These are phyloP conservation scores for Russula lepida DNA, from an alignment of 768 basidiomycete species.

Conservation along the genomic window DNA sequence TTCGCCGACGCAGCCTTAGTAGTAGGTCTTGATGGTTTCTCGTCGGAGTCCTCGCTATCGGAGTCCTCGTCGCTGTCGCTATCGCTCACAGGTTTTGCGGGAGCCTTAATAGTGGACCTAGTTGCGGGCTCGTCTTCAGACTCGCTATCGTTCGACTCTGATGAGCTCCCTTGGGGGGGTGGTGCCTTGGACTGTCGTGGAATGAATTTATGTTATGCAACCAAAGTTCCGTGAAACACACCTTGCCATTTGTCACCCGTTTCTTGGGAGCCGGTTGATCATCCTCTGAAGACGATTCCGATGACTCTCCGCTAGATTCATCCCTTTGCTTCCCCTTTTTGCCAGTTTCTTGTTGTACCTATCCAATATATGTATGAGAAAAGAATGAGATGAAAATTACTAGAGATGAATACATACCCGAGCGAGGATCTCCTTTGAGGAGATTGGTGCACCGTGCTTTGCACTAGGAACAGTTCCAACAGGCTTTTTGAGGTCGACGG, in stretches of 20 bases:
- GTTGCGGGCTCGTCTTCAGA: conserved; percentile 1
- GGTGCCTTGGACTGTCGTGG: conserved; percentile 27
- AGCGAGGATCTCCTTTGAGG: conserved; percentile 37
- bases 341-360: conserved; percentile 12
- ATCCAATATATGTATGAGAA: neutral
- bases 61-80: neutral
- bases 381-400: neutral
- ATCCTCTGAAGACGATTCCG: conserved; percentile 29
- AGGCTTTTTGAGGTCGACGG: conserved; percentile 27
- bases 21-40: neutral
- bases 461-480: conserved; percentile 12
- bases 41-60: conserved; percentile 12
- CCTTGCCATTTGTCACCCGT: conserved; percentile 6
- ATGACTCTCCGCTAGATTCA: conserved; percentile 26
- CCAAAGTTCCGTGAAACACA: neutral
- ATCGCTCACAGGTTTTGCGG: neutral
- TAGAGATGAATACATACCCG: conserved; percentile 26
- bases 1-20: conserved; percentile 12
- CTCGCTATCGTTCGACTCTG: conserved; percentile 19
- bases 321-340: conserved; percentile 22
- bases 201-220: neutral
- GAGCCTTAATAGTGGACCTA: too few relatives aligned
- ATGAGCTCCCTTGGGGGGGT: conserved; percentile 22
- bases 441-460: conserved; percentile 27
- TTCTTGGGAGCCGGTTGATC: conserved; percentile 32